A percentile compares a stretch with the other conserved stretches of the same genome.
phyloP scores from a whole-genome alignment of 1,284 basidiomycete species.

The Pascua sp. region DNA sequence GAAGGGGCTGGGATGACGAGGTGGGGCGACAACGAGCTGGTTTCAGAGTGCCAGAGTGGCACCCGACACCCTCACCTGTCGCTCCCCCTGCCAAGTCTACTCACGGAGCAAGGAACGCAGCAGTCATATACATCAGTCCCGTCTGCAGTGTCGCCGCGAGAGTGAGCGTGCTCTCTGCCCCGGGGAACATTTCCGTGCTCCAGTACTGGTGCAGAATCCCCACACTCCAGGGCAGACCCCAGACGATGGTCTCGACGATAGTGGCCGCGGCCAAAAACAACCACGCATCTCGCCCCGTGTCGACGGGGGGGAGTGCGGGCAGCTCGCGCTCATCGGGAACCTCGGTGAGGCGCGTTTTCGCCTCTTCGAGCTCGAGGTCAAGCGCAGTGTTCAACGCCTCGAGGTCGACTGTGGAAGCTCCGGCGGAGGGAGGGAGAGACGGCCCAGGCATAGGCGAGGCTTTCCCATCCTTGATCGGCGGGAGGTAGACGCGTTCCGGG shows the following conservation, averaged over 20 bases:
- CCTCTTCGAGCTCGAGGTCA: background rate
- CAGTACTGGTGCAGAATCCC: conserved; percentile 47
- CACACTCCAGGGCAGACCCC: conserved; percentile 45
- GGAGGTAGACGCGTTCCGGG: conserved; percentile 1
- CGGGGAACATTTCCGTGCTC: conserved; percentile 33
- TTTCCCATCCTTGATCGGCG: background rate
- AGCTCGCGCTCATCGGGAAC: conserved; percentile 2
- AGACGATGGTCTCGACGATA: conserved; percentile 40
- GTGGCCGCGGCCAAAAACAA: conserved; percentile 42
- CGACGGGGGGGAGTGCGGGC: conserved; percentile 36
- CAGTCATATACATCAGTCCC: conserved; percentile 43
- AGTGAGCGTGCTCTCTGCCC: conserved; percentile 31
- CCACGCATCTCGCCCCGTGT: conserved; percentile 44
- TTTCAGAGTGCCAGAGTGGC: no score
- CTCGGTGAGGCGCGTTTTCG: conserved; percentile 1
- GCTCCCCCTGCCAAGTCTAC: no score
- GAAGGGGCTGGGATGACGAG: no score
- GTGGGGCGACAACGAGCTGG: no score
- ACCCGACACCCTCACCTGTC: no score
- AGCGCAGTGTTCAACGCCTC: no score
- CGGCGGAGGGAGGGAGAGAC: background rate
- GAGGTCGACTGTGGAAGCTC: background rate
- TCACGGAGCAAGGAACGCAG: conserved; percentile 39
- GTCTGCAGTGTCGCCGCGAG: conserved; percentile 45
- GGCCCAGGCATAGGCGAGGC: background rate